Conservation (phyloP, 768 basidiomycete genomes). For the Tephrocybe sp. region DNA sequence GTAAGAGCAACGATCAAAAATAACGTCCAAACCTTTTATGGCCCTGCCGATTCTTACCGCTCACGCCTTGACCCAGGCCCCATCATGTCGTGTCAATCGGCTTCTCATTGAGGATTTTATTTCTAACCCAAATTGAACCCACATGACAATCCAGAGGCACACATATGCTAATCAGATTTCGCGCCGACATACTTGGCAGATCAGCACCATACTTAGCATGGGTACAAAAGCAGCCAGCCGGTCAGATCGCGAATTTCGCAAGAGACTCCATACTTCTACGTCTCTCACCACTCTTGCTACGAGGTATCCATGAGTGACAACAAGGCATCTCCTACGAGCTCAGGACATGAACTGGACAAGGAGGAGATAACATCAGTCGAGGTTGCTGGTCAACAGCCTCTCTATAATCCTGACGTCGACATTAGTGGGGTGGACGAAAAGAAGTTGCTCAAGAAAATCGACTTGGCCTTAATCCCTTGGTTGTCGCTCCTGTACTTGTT, state of each 20-base stretch:
- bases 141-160: slow-evolving; percentile 5
- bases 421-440: slow-evolving; percentile 64
- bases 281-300: slow-evolving; percentile 7
- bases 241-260: neutral
- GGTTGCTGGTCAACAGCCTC: slow-evolving; percentile 17
- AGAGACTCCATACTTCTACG: slow-evolving; percentile 4
- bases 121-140: neutral
- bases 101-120: neutral
- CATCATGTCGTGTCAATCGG: slow-evolving; percentile 6
- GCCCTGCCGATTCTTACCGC: slow-evolving; percentile 2
- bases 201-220: neutral
- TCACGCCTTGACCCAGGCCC: neutral
- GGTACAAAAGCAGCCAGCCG: slow-evolving; percentile 6
- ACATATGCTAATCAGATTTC: slow-evolving; percentile 1
- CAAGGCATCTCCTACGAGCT: slow-evolving; percentile 13
- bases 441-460: slow-evolving; percentile 69
- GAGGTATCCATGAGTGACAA: slow-evolving; percentile 8
- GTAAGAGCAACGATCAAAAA: too few relatives aligned
- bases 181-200: neutral
- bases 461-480: slow-evolving; percentile 68
- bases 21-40: neutral
- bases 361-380: slow-evolving; percentile 28
- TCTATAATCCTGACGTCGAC: slow-evolving; percentile 55
- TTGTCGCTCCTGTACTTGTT: slow-evolving; percentile 74
- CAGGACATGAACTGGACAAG: slow-evolving; percentile 25